These are phyloP conservation scores for Trichosporon sp. DNA, from an alignment of 1,284 basidiomycete genomes.

Conservation along the genomic window DNA sequence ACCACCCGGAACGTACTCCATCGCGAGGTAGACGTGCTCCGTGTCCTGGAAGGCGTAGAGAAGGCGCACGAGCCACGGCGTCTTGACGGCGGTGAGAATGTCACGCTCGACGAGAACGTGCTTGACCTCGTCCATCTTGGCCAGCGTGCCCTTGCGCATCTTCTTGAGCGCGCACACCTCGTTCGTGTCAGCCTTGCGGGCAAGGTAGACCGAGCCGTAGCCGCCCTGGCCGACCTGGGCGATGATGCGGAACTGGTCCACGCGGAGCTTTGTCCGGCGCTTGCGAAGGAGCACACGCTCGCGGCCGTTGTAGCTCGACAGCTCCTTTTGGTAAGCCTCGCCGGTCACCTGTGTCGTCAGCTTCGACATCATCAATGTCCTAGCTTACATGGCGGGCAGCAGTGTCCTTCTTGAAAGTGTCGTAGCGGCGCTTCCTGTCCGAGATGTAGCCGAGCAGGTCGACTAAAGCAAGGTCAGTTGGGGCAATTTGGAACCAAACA, in stretches of 20 bases:
- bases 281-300: conserved; percentile 86
- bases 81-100: conserved; percentile 90
- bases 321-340: conserved; percentile 67
- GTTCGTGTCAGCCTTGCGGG: conserved; percentile 80
- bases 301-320: conserved; percentile 82
- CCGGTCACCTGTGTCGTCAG: conserved; percentile 46
- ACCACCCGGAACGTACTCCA: conserved; percentile 97
- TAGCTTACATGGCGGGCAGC: conserved; percentile 57
- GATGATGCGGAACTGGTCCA: conserved; percentile 89
- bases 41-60: conserved; percentile 92
- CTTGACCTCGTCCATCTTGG: conserved; percentile 91
- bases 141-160: conserved; percentile 85
- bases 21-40: conserved; percentile 83
- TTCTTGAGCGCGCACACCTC: conserved; percentile 94
- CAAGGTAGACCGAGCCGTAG: conserved; percentile 91
- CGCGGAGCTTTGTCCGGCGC: conserved; percentile 73
- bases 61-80: conserved; percentile 86
- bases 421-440: conserved; percentile 70
- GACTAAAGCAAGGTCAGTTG: conserved; percentile 45
- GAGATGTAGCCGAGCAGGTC: conserved; percentile 82
- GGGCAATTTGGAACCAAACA: not conserved
- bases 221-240: conserved; percentile 95
- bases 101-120: conserved; percentile 96
- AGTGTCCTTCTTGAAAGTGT: conserved; percentile 78
- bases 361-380: not conserved